Conservation (phyloP, 345 rosid genomes). For the Carallia pectinifolia region DNA sequence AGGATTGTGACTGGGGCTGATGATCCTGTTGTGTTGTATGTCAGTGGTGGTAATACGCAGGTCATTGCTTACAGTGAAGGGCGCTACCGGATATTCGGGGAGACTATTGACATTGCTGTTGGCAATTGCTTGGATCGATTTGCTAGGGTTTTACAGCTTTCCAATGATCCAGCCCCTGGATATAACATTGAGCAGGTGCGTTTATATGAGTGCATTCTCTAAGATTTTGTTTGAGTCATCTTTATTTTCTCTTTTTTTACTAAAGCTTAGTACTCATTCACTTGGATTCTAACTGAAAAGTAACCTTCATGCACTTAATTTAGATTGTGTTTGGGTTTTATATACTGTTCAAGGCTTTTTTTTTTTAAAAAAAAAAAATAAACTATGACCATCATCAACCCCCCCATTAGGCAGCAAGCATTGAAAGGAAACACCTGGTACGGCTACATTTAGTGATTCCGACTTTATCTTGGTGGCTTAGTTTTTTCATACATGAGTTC, state of each 20-base stretch:
- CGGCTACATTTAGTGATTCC: too few relatives aligned
- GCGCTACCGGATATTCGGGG: conserved; percentile 83
- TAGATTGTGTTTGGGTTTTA: too few relatives aligned
- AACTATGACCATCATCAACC: too few relatives aligned
- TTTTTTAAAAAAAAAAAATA: too few relatives aligned
- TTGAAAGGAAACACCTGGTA: too few relatives aligned
- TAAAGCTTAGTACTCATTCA: not conserved
- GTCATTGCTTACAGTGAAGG: conserved; percentile 98
- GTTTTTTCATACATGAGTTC: too few relatives aligned
- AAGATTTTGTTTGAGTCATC: not conserved
- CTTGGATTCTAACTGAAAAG: too few relatives aligned
- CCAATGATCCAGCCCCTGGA: conserved; percentile 99
- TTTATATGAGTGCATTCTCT: not conserved
- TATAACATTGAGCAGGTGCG: conserved; percentile 95
- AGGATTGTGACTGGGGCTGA: conserved; percentile 87
- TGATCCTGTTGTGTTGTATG: conserved; percentile 94
- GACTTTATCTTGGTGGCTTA: too few relatives aligned
- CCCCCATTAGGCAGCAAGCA: too few relatives aligned
- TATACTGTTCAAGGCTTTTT: too few relatives aligned
- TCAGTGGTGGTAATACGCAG: conserved; percentile 98
- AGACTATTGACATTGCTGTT: conserved; percentile 97
- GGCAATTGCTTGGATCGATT: conserved; percentile 97
- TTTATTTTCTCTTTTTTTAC: not conserved
- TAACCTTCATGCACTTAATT: too few relatives aligned
- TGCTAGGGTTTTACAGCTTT: conserved; percentile 80